A percentile compares a stretch with the other conserved stretches of the same genome.
These are phyloP conservation scores for Saturnispora bothae DNA, from an alignment of 805 yeast genomes.

Conservation along the genomic window DNA sequence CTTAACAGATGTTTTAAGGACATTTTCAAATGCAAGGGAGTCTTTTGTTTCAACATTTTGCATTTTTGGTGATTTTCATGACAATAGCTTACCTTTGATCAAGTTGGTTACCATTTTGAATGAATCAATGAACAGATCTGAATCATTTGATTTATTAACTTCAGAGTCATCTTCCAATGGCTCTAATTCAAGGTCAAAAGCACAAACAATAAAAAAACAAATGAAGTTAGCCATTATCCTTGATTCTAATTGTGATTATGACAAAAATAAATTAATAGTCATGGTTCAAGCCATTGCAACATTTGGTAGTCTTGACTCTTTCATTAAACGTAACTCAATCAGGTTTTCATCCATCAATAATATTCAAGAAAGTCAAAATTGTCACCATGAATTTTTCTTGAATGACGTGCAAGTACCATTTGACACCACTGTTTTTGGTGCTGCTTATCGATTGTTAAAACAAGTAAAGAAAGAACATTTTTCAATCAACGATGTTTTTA, in stretches of 20 bases:
- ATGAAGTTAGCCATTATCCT: conserved; percentile 45
- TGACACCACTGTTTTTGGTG: conserved; percentile 70
- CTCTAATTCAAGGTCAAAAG: conserved; percentile 25
- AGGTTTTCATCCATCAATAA: conserved; percentile 20
- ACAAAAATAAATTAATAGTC: conserved; percentile 24
- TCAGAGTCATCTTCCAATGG: conserved; percentile 9
- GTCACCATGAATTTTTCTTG: conserved; percentile 44
- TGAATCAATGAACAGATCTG: conserved; percentile 63
- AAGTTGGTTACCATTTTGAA: conserved; percentile 51
- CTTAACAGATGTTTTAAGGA: conserved; percentile 29
- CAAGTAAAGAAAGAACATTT: conserved; percentile 28
- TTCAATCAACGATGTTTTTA: conserved; percentile 37
- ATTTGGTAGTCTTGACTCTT: conserved; percentile 39
- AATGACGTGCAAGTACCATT: conserved; percentile 49
- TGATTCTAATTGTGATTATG: background rate
- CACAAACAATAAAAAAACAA: conserved; percentile 62
- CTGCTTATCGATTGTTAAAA: conserved; percentile 45
- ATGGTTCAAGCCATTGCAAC: conserved; percentile 54
- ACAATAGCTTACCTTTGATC: conserved; percentile 27
- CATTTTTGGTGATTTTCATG: conserved; percentile 26
- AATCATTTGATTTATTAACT: conserved; percentile 59
- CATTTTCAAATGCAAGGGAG: conserved; percentile 25
- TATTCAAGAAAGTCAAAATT: conserved; percentile 17
- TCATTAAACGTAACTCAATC: conserved; percentile 32
- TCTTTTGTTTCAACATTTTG: conserved; percentile 34